Base-by-base conservation (phyloP, 2,329 filamentous ascomycete genomes). In the Torrubiella hemipterigena region DNA sequence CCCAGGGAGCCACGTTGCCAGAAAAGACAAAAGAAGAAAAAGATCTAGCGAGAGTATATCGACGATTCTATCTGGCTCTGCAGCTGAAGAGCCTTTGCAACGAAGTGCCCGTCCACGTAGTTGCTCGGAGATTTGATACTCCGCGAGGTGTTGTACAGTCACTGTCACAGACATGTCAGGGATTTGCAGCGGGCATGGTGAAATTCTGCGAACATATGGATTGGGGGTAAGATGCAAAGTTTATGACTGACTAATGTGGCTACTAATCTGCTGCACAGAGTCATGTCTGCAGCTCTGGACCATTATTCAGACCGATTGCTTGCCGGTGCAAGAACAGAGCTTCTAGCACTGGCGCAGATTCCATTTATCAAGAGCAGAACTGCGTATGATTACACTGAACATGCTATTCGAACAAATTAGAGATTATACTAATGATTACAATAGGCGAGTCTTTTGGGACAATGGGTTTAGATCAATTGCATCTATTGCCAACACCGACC, bases 71-170 rank as follows among this genome's bases (percentile, higher is more conserved):
- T 48, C 61, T 81, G 12, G 79, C 81, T 6, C 67, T 86, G 25
- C 81, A 85, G 47, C 66, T 87, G n/a, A 74, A 80, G 20, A 81
- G 86, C 47, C 56, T 87, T 21, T 85, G 80, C 51, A 85, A 83
- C 48, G 81, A 87, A 49, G 59, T 78, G 35, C 80, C 81, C 0
- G 65, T 86, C 19, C 73, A 82, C 41, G 56, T 65, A 3, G 77
- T 86, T 17, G 76, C 81, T 17, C 63, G 64, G 12, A 83, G 81
- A 46, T 87, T 83, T 47, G 69, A 73, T 38, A 72, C 74, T 36
- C 73, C 79, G 7, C 69, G 81, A 14, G 81, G 81, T 2, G 65
- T 69, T 5, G 72, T 86, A 9, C 81, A 87, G 51, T 81, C 66
- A 14, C 61, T 86, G 2, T 72, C 79, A 3, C 79, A 84, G 43